Conservation (phyloP, 371 early-diverging fungal genomes). For the Actinomucor elegans region DNA sequence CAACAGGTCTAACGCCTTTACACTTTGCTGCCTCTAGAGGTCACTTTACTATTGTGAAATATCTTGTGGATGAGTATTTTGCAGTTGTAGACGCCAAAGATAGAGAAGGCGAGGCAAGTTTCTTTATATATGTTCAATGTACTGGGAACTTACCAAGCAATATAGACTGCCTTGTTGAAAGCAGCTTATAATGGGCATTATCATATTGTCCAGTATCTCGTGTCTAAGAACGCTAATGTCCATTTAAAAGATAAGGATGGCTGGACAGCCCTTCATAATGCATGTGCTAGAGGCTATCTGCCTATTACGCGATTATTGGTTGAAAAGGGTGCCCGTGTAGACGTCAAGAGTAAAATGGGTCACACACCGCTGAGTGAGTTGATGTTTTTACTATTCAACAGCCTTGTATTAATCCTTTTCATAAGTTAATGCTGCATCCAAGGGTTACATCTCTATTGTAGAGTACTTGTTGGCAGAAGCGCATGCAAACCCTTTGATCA, state of each 20-base stretch:
- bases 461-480: slow-evolving; percentile 64
- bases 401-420: not conserved
- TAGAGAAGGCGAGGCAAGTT: slow-evolving; percentile 70
- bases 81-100: slow-evolving; percentile 70
- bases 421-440: slow-evolving; percentile 77
- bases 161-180: slow-evolving; percentile 77
- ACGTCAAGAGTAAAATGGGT: slow-evolving; percentile 67
- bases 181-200: slow-evolving; percentile 74
- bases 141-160: not conserved
- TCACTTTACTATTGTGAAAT: slow-evolving; percentile 64
- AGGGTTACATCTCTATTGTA: slow-evolving; percentile 67
- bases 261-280: slow-evolving; percentile 87
- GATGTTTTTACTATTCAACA: not conserved
- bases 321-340: slow-evolving; percentile 58
- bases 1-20: slow-evolving; percentile 68
- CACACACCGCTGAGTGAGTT: slow-evolving; percentile 78
- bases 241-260: slow-evolving; percentile 77
- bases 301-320: slow-evolving; percentile 61
- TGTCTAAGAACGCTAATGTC: slow-evolving; percentile 64
- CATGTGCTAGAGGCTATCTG: slow-evolving; percentile 63
- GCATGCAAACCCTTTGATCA: slow-evolving; percentile 64
- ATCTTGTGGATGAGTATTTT: slow-evolving; percentile 63
- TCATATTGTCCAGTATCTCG: slow-evolving; percentile 63
- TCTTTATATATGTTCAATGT: not conserved
- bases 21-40: slow-evolving; percentile 76